phyloP scores from a whole-genome alignment of 2,329 filamentous ascomycete genomes.

The Tolypocladium album region DNA sequence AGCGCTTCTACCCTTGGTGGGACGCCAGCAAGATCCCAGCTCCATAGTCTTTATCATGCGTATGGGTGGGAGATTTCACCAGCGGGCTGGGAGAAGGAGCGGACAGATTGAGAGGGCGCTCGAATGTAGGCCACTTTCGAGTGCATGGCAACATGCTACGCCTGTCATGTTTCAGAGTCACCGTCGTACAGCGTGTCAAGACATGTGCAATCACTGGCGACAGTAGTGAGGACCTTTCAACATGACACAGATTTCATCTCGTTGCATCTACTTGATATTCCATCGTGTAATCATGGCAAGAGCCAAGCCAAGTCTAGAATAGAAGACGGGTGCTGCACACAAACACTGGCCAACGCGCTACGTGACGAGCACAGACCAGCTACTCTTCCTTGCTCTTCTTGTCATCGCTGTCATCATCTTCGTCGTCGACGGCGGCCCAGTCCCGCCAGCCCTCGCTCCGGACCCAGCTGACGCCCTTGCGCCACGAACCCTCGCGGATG shows the following conservation, averaged over 20 bases:
- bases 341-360: not conserved
- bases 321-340: not conserved
- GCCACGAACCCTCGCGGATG: slow-evolving; percentile 53
- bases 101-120: not conserved
- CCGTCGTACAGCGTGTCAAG: too few species aligned
- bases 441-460: slow-evolving; percentile 68
- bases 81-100: too few species aligned
- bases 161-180: not conserved
- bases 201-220: not conserved
- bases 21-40: slow-evolving; percentile 9
- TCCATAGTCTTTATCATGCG: slow-evolving; percentile 3
- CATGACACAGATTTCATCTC: not conserved
- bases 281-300: not conserved
- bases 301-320: not conserved
- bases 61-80: not conserved
- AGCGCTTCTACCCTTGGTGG: slow-evolving; percentile 18
- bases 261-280: not conserved
- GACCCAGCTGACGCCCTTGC: slow-evolving; percentile 65
- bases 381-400: slow-evolving; percentile 10
- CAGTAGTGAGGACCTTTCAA: not conserved
- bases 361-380: not conserved
- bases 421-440: slow-evolving; percentile 44
- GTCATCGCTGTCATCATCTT: slow-evolving; percentile 31
- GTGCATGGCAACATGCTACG: too few species aligned
- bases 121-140: not conserved